Percentiles rank a stretch among this genome's conserved stretches.
phyloP scores from a whole-genome alignment of 2,329 filamentous ascomycete genomes.

The Pseudocercospora macadamiae region DNA sequence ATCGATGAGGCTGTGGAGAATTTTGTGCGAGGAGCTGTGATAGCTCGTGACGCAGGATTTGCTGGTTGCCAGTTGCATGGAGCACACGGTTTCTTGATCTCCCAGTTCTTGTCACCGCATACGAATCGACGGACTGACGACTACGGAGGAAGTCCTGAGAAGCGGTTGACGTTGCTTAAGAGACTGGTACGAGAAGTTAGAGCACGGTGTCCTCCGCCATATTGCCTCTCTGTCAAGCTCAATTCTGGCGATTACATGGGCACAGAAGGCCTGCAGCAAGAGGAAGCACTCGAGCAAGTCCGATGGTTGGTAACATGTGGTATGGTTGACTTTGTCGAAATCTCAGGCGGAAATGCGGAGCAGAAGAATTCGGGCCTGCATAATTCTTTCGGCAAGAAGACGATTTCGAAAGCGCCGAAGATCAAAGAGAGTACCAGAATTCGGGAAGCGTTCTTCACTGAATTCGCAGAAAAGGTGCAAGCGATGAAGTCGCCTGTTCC shows the following conservation, averaged over 20 bases:
- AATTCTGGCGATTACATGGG: conserved; percentile 54
- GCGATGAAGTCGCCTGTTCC: conserved; percentile 31
- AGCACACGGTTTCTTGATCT: conserved; percentile 53
- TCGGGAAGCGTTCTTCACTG: conserved; percentile 70
- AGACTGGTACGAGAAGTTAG: conserved; percentile 50
- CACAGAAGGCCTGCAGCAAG: conserved; percentile 34
- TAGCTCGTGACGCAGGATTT: conserved; percentile 56
- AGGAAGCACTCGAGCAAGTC: conserved; percentile 63
- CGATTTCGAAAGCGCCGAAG: conserved; percentile 42
- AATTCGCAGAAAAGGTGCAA: conserved; percentile 55
- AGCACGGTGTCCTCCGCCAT: conserved; percentile 45
- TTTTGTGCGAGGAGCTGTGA: conserved; percentile 57
- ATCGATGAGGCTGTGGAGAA: conserved; percentile 57
- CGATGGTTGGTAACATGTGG: conserved; percentile 51
- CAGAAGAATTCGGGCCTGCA: conserved; percentile 28
- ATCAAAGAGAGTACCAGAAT: conserved; percentile 47
- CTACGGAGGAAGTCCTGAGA: conserved; percentile 52
- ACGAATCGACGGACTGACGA: conserved; percentile 53
- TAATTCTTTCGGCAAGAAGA: conserved; percentile 26
- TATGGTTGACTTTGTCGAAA: conserved; percentile 67
- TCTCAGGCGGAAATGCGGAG: conserved; percentile 60
- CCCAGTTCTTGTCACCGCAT: conserved; percentile 45
- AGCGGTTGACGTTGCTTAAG: conserved; percentile 51
- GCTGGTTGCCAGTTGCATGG: conserved; percentile 59
- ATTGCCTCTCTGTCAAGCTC: conserved; percentile 54